Evolutionary conservation across 495 filamentous ascomycete species (phyloP).

Genomic region (Aspergillus asperescens): DNA sequence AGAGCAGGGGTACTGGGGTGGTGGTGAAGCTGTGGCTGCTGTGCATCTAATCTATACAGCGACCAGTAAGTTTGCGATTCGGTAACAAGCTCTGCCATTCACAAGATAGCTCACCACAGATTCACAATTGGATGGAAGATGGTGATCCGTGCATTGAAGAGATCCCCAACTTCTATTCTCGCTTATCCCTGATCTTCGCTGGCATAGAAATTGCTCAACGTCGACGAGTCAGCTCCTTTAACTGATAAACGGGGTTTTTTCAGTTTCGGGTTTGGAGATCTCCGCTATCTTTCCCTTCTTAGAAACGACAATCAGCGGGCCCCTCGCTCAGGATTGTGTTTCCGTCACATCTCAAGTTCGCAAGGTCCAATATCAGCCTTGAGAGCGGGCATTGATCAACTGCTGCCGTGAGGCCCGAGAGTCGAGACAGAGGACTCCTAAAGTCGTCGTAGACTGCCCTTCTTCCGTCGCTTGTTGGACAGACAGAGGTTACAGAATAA

Average conservation of each 20-base stretch:
- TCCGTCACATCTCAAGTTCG: neutral
- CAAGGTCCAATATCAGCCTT: neutral
- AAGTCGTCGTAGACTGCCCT: neutral
- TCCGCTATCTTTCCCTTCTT: constrained; percentile 20
- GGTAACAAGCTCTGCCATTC: neutral
- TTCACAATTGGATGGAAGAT: no score
- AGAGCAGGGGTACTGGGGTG: no score
- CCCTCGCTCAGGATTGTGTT: constrained; percentile 10
- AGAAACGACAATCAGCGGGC: constrained; percentile 30
- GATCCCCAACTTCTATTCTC: neutral
- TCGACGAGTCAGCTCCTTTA: neutral
- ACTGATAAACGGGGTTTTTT: constrained; percentile 12
- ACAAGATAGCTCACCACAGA: no score
- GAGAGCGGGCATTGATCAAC: constrained; percentile 2
- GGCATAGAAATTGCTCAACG: neutral
- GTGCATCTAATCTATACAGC: no score
- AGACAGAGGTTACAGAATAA: no score
- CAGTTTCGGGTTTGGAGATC: constrained; percentile 23
- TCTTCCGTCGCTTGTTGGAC: neutral
- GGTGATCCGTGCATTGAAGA: neutral
- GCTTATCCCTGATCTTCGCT: neutral
- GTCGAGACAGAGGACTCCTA: no score
- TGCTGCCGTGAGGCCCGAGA: no score
- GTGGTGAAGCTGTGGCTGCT: no score
- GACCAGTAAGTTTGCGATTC: no score